A percentile compares a stretch with the other conserved stretches of the same genome.
Evolutionary conservation across 208 protist species (phyloP).

Genomic region (Crithidia expoeki): DNA sequence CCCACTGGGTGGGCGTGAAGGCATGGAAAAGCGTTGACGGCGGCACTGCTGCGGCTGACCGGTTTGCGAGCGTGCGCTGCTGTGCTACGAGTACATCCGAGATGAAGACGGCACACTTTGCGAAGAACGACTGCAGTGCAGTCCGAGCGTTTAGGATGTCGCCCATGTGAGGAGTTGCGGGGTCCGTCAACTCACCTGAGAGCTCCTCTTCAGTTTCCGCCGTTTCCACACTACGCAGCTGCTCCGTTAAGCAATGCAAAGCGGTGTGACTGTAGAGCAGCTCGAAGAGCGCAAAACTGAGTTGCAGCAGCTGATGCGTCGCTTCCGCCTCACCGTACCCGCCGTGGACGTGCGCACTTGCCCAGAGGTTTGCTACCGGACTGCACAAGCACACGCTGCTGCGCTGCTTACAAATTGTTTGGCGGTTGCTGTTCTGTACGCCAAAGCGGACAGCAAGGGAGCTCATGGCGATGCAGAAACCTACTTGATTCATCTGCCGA

Average conservation of each 20-base stretch:
- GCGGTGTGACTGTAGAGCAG: slow-evolving; percentile 24
- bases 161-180: neutral
- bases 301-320: slow-evolving; percentile 29
- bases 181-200: neutral
- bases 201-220: neutral
- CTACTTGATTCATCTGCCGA: slow-evolving; percentile 70
- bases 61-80: neutral
- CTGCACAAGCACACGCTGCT: slow-evolving; percentile 25
- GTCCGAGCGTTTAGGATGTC: neutral
- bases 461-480: slow-evolving; percentile 66
- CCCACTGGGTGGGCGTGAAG: slow-evolving; percentile 26
- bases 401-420: slow-evolving; percentile 28
- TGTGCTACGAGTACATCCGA: slow-evolving; percentile 16
- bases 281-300: slow-evolving; percentile 31
- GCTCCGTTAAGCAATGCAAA: slow-evolving; percentile 4
- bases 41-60: neutral
- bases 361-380: slow-evolving; percentile 22
- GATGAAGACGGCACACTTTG: slow-evolving; percentile 22
- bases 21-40: neutral
- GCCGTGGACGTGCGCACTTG: slow-evolving; percentile 27
- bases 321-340: slow-evolving; percentile 24
- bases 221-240: neutral
- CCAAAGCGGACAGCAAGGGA: slow-evolving; percentile 48
- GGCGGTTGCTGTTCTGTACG: slow-evolving; percentile 4
- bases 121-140: slow-evolving; percentile 23